Conservation (phyloP, 2,329 filamentous ascomycete genomes). For the Fusarium secorum region DNA sequence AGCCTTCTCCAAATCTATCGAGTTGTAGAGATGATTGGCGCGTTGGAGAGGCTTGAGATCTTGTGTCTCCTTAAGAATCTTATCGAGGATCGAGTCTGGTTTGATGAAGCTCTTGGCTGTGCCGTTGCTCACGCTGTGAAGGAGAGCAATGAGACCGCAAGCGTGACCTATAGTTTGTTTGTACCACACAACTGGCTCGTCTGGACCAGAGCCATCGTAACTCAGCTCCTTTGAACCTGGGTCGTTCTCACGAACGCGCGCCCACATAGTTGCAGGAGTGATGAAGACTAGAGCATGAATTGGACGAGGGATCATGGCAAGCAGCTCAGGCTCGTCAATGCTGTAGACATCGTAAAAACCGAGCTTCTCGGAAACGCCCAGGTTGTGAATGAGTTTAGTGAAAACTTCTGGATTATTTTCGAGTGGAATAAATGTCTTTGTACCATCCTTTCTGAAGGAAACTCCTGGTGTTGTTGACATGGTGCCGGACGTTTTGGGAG, state of each 20-base stretch:
- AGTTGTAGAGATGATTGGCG: constrained; percentile 76
- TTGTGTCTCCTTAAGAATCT: constrained; percentile 68
- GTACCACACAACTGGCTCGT: constrained; percentile 81
- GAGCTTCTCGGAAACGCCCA: constrained; percentile 73
- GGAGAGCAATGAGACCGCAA: constrained; percentile 79
- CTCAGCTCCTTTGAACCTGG: constrained; percentile 38
- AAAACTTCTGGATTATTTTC: constrained; percentile 80
- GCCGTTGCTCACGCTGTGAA: constrained; percentile 79
- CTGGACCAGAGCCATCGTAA: constrained; percentile 46
- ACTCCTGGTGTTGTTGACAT: constrained; percentile 29
- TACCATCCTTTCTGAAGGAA: constrained; percentile 26
- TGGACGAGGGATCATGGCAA: constrained; percentile 76
- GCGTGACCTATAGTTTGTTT: constrained; percentile 85
- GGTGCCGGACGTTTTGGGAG: neutral
- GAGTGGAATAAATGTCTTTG: constrained; percentile 51
- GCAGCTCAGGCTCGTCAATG: constrained; percentile 78
- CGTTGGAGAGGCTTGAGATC: constrained; percentile 66
- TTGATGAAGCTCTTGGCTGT: constrained; percentile 63
- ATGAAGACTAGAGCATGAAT: constrained; percentile 81
- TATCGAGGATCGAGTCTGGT: constrained; percentile 62
- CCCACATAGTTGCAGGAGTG: constrained; percentile 67
- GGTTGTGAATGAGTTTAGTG: constrained; percentile 72
- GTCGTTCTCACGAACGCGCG: constrained; percentile 48
- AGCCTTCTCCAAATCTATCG: constrained; percentile 72
- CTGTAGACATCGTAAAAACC: constrained; percentile 85